phyloP scores from a whole-genome alignment of 2,329 filamentous ascomycete species.

The Fusarium burgessii region DNA sequence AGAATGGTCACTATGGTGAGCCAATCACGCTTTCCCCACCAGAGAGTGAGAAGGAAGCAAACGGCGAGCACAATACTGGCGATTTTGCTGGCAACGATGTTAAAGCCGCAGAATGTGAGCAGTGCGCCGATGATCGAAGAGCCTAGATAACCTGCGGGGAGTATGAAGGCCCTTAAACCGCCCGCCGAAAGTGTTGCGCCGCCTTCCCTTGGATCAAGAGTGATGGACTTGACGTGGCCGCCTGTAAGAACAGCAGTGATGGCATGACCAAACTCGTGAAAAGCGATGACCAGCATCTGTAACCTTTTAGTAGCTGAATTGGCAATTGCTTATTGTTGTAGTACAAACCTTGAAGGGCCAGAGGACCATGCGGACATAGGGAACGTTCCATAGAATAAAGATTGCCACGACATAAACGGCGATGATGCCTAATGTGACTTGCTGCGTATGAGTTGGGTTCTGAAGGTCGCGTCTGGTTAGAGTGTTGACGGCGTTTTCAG shows the following conservation, averaged over 20 bases:
- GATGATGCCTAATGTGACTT: conserved; percentile 78
- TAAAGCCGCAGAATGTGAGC: conserved; percentile 82
- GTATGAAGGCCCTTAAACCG: conserved; percentile 75
- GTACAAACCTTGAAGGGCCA: conserved; percentile 81
- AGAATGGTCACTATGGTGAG: conserved; percentile 78
- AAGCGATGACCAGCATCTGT: conserved; percentile 85
- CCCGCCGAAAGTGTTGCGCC: conserved; percentile 81
- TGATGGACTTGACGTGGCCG: conserved; percentile 79
- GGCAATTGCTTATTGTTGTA: neutral
- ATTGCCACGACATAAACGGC: conserved; percentile 79
- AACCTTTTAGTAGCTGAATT: conserved; percentile 12
- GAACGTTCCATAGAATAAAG: conserved; percentile 82
- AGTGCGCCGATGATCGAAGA: conserved; percentile 81
- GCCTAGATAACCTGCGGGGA: conserved; percentile 83
- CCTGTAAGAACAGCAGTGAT: conserved; percentile 79
- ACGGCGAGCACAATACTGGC: conserved; percentile 78
- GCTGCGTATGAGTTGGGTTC: conserved; percentile 74
- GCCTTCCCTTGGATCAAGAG: conserved; percentile 80
- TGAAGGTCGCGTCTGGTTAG: conserved; percentile 65
- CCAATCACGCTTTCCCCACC: conserved; percentile 86
- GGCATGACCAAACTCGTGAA: conserved; percentile 84
- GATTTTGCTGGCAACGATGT: conserved; percentile 85
- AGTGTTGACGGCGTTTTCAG: conserved; percentile 21
- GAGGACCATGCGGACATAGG: conserved; percentile 78
- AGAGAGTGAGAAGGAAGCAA: conserved; percentile 82